A percentile compares a stretch with the other conserved stretches of the same genome.
Evolutionary conservation across 768 basidiomycete species (phyloP).

Genomic region (Lactarius deliciosus): DNA sequence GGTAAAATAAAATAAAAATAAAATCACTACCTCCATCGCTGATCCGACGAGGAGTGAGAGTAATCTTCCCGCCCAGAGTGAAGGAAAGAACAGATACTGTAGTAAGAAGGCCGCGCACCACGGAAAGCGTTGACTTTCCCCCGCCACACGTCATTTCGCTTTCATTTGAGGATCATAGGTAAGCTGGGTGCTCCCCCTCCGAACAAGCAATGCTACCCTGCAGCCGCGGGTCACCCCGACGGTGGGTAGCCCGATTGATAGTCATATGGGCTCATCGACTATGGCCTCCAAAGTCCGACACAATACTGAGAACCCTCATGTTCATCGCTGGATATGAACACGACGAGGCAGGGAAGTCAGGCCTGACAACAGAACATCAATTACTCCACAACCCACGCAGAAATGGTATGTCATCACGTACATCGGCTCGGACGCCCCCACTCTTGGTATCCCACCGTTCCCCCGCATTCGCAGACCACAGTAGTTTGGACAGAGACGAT

Average conservation of each 20-base stretch:
- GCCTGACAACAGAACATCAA: not conserved
- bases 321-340: not conserved
- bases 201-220: not conserved
- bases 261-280: not conserved
- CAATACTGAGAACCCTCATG: not conserved
- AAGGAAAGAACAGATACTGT: not conserved
- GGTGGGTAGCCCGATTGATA: not conserved
- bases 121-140: not conserved
- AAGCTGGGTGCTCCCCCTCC: not conserved
- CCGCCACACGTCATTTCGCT: too few species aligned
- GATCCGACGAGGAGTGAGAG: too few species aligned
- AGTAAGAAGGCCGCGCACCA: not conserved
- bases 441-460: not conserved
- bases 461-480: too few species aligned
- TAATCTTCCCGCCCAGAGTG: too few species aligned
- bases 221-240: not conserved
- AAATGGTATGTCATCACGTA: not conserved
- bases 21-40: too few species aligned
- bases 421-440: not conserved
- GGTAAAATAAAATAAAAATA: too few species aligned
- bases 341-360: not conserved
- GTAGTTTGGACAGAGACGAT: too few species aligned
- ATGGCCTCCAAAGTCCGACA: not conserved
- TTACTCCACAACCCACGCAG: not conserved
- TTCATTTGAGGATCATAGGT: too few species aligned